Evolutionary conservation across 768 basidiomycete genomes (phyloP), one percentile per base, ranked within the genome.

Genomic region (Rhodotorula taiwanensis): DNA sequence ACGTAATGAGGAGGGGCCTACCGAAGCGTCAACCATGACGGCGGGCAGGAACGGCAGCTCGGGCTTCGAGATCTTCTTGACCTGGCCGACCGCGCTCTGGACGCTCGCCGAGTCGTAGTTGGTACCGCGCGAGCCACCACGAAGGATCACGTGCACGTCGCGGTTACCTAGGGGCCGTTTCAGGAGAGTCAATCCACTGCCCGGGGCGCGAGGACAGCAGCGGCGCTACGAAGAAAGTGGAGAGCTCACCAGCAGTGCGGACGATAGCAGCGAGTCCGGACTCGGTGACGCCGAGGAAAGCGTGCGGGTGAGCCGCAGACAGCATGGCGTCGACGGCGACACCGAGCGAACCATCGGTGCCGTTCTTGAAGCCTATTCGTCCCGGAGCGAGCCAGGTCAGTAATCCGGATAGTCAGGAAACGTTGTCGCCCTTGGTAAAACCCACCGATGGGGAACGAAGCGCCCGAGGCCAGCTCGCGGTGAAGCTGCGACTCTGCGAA

Each of bases 241-340:
- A 23, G 16, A 23, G 39, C 60, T 52, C 1, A 64, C 67, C 67
- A 11, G 49, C 33, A 1, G 69, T 70, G 36, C 66, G 48, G 30
- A 97, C 94, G 76, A 98, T 98, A 18, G 90, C 82, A n/a, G 92
- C 92, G 41, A 97, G 84, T 25, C 80, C 80, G 41, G 77, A 76
- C 55, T 75, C 73, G 62, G 78, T 79, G 53, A 81, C 78, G 60
- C 79, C 93, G 86, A 98, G 90, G 81, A 98, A 98, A 39, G 89
- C 88, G 76, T 98, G 94, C 7, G 92, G 89, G 74, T 91, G 87
- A 5, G 86, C 87, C 18, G 89, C 83, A 0, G 89, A 86, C 64
- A 85, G 83, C 93, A 98, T 97, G 21, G 94, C 95, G 76, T 99
- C 95, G 59, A 98, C 87, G 5, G 94, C 94, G 41, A 98, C 89